These are phyloP conservation scores for Dovyalis caffra DNA, from an alignment of 345 rosid genomes.

Conservation along the genomic window DNA sequence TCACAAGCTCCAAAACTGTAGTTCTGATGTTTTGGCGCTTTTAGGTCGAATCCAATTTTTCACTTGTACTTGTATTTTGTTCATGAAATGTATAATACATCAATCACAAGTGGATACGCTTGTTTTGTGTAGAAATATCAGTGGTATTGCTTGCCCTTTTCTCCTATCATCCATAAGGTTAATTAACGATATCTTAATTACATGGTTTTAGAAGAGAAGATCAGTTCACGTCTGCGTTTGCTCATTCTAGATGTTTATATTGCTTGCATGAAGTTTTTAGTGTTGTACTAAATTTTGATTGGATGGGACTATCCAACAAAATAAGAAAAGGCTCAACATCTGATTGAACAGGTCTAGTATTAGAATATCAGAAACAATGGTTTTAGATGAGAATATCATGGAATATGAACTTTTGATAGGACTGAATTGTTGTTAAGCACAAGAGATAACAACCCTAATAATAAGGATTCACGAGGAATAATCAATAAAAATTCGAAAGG, in stretches of 20 bases:
- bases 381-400: too few relatives aligned
- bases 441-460: too few relatives aligned
- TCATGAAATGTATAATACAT: conserved; percentile 1
- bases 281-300: too few relatives aligned
- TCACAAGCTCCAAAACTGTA: conserved; percentile 12
- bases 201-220: not conserved
- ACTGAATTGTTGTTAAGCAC: too few relatives aligned
- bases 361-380: too few relatives aligned
- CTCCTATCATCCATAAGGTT: not conserved
- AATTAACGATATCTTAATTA: not conserved
- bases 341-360: too few relatives aligned
- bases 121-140: not conserved
- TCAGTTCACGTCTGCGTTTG: not conserved
- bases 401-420: too few relatives aligned
- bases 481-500: too few relatives aligned
- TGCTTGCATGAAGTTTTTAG: not conserved
- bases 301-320: too few relatives aligned
- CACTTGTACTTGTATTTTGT: not conserved
- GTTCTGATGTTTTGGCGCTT: conserved; percentile 15
- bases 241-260: not conserved
- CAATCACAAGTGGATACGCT: not conserved
- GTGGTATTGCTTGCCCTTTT: not conserved
- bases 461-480: too few relatives aligned
- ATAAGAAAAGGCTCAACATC: too few relatives aligned
- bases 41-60: not conserved